These are phyloP conservation scores for Diaporthe eres DNA, from an alignment of 2,329 filamentous ascomycete species.

Conservation along the genomic window DNA sequence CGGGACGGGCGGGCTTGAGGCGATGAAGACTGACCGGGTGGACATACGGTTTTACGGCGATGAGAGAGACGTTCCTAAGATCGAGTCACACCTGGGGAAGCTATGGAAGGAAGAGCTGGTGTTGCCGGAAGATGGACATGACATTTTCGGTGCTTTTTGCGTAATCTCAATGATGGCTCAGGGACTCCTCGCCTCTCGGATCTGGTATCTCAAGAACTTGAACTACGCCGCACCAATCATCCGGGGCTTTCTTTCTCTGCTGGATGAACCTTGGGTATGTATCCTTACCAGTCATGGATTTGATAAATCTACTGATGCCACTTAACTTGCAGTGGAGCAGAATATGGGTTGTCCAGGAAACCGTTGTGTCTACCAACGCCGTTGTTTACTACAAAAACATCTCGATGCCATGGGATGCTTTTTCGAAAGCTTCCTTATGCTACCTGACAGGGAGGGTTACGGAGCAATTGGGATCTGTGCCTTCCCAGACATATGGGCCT, in stretches of 20 bases:
- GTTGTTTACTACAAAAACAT: slow-evolving; percentile 23
- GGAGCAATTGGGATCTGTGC: slow-evolving; percentile 3
- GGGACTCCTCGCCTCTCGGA: background rate
- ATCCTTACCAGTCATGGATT: too few species aligned
- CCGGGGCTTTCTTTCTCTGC: background rate
- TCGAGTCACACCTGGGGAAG: slow-evolving; percentile 3
- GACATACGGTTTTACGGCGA: slow-evolving; percentile 7
- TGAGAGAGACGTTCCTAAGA: slow-evolving; percentile 8
- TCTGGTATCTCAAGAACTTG: slow-evolving; percentile 30
- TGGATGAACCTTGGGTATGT: slow-evolving; percentile 13
- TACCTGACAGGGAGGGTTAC: background rate
- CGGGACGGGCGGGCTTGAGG: background rate
- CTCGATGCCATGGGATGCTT: slow-evolving; percentile 31
- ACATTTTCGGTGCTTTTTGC: slow-evolving; percentile 23
- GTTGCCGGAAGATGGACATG: background rate
- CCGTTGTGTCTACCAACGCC: slow-evolving; percentile 11
- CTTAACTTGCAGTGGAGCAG: slow-evolving; percentile 2
- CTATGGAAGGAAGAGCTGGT: background rate
- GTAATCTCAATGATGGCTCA: slow-evolving; percentile 28
- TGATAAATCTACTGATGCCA: background rate
- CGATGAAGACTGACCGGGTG: background rate
- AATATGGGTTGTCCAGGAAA: slow-evolving; percentile 31
- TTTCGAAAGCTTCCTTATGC: slow-evolving; percentile 3
- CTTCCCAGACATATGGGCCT: slow-evolving; percentile 9
- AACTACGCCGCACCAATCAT: slow-evolving; percentile 13